Percentiles rank a stretch among this genome's conserved stretches.
Conservation (phyloP, 805 yeast genomes). For the Torulaspora gathmanii region DNA sequence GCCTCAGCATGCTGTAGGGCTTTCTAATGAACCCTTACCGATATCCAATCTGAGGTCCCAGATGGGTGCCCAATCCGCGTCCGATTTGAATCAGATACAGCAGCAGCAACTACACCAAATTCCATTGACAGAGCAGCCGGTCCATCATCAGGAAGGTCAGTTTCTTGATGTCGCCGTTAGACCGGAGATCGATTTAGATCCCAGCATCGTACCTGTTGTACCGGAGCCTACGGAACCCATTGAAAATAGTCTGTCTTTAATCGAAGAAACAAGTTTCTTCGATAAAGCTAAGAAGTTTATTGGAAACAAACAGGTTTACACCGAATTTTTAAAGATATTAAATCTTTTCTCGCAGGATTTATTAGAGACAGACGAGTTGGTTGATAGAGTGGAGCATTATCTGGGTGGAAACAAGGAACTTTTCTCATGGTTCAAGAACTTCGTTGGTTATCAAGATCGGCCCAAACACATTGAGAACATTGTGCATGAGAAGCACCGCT, state of each 20-base stretch:
- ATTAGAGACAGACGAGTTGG: constrained; percentile 74
- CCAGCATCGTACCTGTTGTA: constrained; percentile 75
- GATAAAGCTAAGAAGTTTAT: constrained; percentile 87
- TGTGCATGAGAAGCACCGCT: constrained; percentile 78
- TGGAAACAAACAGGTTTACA: constrained; percentile 83
- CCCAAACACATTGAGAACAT: constrained; percentile 88
- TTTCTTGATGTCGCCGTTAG: constrained; percentile 32
- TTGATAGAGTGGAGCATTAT: constrained; percentile 79
- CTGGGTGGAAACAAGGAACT: constrained; percentile 77
- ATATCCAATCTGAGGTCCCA: constrained; percentile 38
- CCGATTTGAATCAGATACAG: constrained; percentile 6
- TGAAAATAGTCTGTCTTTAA: constrained; percentile 54
- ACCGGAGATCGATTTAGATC: constrained; percentile 44
- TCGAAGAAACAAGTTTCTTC: constrained; percentile 85
- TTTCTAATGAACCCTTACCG: constrained; percentile 32
- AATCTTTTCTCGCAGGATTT: constrained; percentile 87
- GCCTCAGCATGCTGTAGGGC: constrained; percentile 17
- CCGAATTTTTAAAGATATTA: constrained; percentile 84
- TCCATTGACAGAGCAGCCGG: constrained; percentile 20
- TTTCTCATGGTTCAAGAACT: constrained; percentile 84
- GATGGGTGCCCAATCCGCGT: constrained; percentile 19
- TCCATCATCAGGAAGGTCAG: constrained; percentile 21
- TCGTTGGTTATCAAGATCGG: constrained; percentile 81
- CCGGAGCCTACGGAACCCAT: constrained; percentile 73
- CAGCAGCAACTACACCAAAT: constrained; percentile 16